Evolutionary conservation across 192 early-diverging fungal species (phyloP).

Genomic region (Linderina pennispora): DNA sequence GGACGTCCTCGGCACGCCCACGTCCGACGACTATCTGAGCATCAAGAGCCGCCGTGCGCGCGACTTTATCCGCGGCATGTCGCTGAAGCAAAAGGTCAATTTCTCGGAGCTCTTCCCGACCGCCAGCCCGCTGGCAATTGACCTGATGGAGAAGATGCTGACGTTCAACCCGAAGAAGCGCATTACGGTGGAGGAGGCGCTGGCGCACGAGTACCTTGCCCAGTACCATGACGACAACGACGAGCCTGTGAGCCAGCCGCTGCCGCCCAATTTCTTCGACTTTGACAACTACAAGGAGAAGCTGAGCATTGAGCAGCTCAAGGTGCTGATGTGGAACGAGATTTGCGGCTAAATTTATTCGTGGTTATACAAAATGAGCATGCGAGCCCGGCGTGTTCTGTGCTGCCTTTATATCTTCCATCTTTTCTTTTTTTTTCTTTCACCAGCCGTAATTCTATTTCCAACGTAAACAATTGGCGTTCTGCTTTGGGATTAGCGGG

Average conservation of each 20-base stretch:
- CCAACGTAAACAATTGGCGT: neutral
- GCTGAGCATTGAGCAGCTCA: constrained; percentile 74
- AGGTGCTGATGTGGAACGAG: constrained; percentile 49
- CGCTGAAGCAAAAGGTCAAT: constrained; percentile 79
- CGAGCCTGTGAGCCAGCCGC: constrained; percentile 66
- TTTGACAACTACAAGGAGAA: constrained; percentile 83
- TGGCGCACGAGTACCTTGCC: constrained; percentile 85
- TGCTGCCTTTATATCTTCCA: too few species aligned
- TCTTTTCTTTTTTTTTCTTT: constrained; percentile 4
- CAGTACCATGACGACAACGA: constrained; percentile 64
- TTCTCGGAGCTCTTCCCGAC: constrained; percentile 80
- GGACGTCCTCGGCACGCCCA: constrained; percentile 96
- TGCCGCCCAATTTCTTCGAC: constrained; percentile 75
- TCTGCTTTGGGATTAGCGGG: neutral
- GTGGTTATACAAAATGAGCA: too few species aligned
- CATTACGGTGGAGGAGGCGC: constrained; percentile 85
- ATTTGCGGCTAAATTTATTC: constrained; percentile 27
- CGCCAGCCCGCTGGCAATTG: constrained; percentile 80
- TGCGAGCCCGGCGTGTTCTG: too few species aligned
- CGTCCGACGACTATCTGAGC: constrained; percentile 74
- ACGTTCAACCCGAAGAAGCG: constrained; percentile 81
- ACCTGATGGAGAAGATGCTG: constrained; percentile 83
- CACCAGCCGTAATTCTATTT: constrained; percentile 1
- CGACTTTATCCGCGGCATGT: constrained; percentile 85
- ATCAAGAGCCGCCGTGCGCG: constrained; percentile 80